phyloP scores from a whole-genome alignment of 2,329 filamentous ascomycete species.

The Aureobasidium vineae region DNA sequence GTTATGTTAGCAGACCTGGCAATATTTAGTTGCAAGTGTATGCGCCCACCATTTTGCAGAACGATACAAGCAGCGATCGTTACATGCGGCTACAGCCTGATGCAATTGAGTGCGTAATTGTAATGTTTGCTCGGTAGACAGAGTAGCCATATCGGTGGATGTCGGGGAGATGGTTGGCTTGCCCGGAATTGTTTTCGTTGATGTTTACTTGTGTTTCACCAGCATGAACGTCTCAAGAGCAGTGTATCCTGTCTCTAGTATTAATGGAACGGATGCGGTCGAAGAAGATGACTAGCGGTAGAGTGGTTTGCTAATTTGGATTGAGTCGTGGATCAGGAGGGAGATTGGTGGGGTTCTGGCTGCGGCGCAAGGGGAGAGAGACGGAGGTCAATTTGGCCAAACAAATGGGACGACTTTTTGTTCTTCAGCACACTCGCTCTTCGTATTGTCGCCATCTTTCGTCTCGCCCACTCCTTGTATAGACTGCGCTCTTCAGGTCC shows the following conservation, averaged over 20 bases:
- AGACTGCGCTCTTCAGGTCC: conserved; percentile 9
- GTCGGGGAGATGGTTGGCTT: not conserved
- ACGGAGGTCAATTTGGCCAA: conserved; percentile 15
- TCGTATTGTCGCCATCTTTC: conserved; percentile 8
- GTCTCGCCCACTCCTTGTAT: conserved; percentile 4
- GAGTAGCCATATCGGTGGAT: conserved; percentile 28
- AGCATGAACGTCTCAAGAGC: not conserved
- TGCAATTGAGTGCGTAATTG: conserved; percentile 74
- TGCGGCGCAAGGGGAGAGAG: conserved; percentile 13
- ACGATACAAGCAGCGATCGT: conserved; percentile 91
- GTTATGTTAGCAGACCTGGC: too few relatives aligned
- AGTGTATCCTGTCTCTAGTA: not conserved
- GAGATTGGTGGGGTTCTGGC: conserved; percentile 5
- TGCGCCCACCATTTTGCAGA: conserved; percentile 82
- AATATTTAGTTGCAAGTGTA: too few relatives aligned
- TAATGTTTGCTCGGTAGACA: conserved; percentile 46
- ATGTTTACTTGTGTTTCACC: conserved; percentile 10
- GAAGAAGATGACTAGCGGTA: conserved; percentile 1
- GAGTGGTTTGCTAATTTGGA: not conserved
- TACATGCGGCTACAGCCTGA: conserved; percentile 84
- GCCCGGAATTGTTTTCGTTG: conserved; percentile 5
- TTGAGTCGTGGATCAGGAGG: not conserved
- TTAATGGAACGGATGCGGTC: not conserved
- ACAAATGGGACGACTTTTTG: conserved; percentile 29
- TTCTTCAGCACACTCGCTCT: conserved; percentile 6